Evolutionary conservation across 805 yeast species (phyloP), one percentile per base, ranked within the genome.

Genomic region (Candida sanyiensis): DNA sequence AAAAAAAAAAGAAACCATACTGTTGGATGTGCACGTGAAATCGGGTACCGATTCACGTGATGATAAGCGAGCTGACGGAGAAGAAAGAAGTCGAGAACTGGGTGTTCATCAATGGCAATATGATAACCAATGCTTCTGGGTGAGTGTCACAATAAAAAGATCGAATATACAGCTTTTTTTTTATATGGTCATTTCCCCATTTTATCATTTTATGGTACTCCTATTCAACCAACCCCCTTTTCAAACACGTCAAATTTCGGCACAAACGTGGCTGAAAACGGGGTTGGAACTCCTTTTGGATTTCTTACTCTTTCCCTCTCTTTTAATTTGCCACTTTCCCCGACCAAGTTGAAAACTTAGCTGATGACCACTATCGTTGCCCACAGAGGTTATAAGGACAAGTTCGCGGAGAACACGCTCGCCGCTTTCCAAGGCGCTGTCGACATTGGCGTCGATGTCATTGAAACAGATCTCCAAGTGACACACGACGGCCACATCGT

Each of bases 391-490:
- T 62, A 49, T 44, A 62, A 63, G 21, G 59, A 57, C 36, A 48
- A 57, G 29, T 69, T 56, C 42, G 69, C 73, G 12, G 77, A 72
- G 43, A 72, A 72, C 49, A 68, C 75, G 5, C 33, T 67, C 13
- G 45, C 58, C 5, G 73, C 77, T 0, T 69, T 72, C 48, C 54
- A 67, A 12, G 69, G 67, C 19, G 76, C 77, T 1, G 54, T 66
- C n/a, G 67, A 63, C 13, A 69, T 64, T 11, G 71, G 70, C 7
- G 54, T 44, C 12, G 65, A 59, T 33, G 63, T 67, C 18, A 62
- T 76, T 16, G 82, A 75, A 51, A 70, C 37, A 13, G 83, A 77
- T 49, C 56, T 77, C 22, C 82, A 75, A 49, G 62, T 75, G 43
- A 62, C 78, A 1, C 48, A 52, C 3, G 83, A 77, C 49, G 73